Percentiles rank a stretch among this genome's conserved stretches.
Evolutionary conservation across 2,329 filamentous ascomycete genomes (phyloP).

Genomic region (Lasiodiplodia hormozganensis): DNA sequence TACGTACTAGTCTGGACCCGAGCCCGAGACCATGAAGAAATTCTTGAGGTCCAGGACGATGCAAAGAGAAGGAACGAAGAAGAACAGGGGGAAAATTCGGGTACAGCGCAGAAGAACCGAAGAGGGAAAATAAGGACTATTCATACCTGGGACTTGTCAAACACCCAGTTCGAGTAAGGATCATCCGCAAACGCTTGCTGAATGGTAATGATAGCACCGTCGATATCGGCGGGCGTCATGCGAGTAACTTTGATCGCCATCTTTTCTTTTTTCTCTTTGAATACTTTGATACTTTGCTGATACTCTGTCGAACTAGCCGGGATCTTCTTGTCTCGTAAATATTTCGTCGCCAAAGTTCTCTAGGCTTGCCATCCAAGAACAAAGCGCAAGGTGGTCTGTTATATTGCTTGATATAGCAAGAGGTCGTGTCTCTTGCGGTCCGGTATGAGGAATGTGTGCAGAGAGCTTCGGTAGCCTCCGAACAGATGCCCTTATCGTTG

Average conservation of each 20-base stretch:
- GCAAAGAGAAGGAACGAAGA: too few relatives aligned
- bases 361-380: not conserved
- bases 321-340: not conserved
- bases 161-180: constrained; percentile 72
- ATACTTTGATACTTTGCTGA: not conserved
- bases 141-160: constrained; percentile 63
- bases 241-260: constrained; percentile 62
- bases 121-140: not conserved
- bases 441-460: not conserved
- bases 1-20: too few relatives aligned
- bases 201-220: constrained; percentile 68
- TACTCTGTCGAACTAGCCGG: not conserved
- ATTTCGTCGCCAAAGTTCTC: not conserved
- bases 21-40: too few relatives aligned
- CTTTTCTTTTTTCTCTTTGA: constrained; percentile 21
- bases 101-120: too few relatives aligned
- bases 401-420: not conserved
- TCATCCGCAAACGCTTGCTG: constrained; percentile 71
- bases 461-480: not conserved
- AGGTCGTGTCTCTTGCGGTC: not conserved
- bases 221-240: constrained; percentile 66
- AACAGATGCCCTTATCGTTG: not conserved
- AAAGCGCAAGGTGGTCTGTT: not conserved
- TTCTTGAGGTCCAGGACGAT: too few relatives aligned
- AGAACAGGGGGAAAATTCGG: too few relatives aligned